Evolutionary conservation across 2,329 filamentous ascomycete species (phyloP), one percentile per base, ranked within the genome.

Genomic region (Mycosphaerella sp.): DNA sequence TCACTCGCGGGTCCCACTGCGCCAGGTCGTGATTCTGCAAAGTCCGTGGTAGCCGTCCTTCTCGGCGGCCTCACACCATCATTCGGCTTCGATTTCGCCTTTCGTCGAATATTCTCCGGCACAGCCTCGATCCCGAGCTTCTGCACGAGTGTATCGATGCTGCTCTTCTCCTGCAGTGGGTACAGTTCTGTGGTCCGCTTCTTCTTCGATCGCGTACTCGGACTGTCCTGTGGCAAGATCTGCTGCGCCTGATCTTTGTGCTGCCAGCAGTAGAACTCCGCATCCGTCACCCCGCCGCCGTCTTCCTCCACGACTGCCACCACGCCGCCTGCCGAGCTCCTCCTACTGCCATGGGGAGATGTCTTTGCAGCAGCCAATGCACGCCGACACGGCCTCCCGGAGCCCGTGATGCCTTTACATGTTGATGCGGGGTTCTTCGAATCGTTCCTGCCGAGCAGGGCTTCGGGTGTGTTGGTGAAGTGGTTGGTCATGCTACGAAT

Each of bases 231-330:
- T 51, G 57, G 53, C 40, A 43, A 39, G n/a, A 48, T 67, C 51
- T 74, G 68, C 2, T 74, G 68, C 2, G 89, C 89, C 71, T 98
- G 93, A 54, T 93, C 89, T 68, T 88, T 91, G 74, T 98, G 93
- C 70, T 96, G 90, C 86, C 88, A 95, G 76, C 92, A 97, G 73
- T 90, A 96, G 47, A 85, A 80, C n/a, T 73, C 76, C 4, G 84
- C 81, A 34, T 73, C 76, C 9, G 57, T 51, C 57, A 82, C 79
- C 45, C 81, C 78, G 53, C 75, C 73, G 2, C 75, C 73, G 2
- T 80, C 77, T 56, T 82, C 78, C 8, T 72, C 70, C 2, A 70
- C 64, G 2, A 76, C 67, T 10, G 64, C 73, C 5, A 76, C 64
- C 2, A 75, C 72, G 9, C 72, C 72, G 38, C 51, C 55, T 5